Conservation (phyloP, 2,329 filamentous ascomycete species). For the Botrytis fabae region DNA sequence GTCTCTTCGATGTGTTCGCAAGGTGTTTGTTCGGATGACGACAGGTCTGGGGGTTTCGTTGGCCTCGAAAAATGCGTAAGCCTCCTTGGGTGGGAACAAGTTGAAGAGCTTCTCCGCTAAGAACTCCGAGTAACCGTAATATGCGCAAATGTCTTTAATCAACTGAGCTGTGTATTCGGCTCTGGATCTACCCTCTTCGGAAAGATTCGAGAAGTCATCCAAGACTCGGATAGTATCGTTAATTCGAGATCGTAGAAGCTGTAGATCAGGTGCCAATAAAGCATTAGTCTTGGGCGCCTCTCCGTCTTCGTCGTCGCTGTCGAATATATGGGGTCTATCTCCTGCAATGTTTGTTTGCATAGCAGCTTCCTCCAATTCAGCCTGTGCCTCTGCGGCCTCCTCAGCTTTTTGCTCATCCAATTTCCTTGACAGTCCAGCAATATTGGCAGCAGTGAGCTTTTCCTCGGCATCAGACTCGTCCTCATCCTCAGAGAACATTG, state of each 20-base stretch:
- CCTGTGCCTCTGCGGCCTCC: slow-evolving; percentile 79
- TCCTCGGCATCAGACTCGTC: slow-evolving; percentile 87
- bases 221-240: slow-evolving; percentile 91
- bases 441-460: slow-evolving; percentile 91
- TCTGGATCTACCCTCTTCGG: slow-evolving; percentile 77
- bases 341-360: slow-evolving; percentile 92
- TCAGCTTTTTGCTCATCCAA: slow-evolving; percentile 75
- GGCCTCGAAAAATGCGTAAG: slow-evolving; percentile 97
- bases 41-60: slow-evolving; percentile 94
- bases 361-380: slow-evolving; percentile 80
- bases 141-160: slow-evolving; percentile 87
- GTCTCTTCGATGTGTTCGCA: slow-evolving; percentile 73
- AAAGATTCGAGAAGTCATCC: slow-evolving; percentile 81
- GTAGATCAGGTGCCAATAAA: slow-evolving; percentile 81
- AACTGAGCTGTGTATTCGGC: slow-evolving; percentile 86
- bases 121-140: slow-evolving; percentile 94
- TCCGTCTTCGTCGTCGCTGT: slow-evolving; percentile 61
- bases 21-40: slow-evolving; percentile 94
- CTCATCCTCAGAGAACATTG: slow-evolving; percentile 94
- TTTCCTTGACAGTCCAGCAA: slow-evolving; percentile 84
- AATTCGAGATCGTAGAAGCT: slow-evolving; percentile 83
- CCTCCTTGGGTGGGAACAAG: slow-evolving; percentile 89
- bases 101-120: slow-evolving; percentile 95
- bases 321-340: slow-evolving; percentile 67
- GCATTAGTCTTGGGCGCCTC: slow-evolving; percentile 58